Evolutionary conservation across 2,329 filamentous ascomycete genomes (phyloP).

Genomic region (Neopestalotiopsis clavispora): DNA sequence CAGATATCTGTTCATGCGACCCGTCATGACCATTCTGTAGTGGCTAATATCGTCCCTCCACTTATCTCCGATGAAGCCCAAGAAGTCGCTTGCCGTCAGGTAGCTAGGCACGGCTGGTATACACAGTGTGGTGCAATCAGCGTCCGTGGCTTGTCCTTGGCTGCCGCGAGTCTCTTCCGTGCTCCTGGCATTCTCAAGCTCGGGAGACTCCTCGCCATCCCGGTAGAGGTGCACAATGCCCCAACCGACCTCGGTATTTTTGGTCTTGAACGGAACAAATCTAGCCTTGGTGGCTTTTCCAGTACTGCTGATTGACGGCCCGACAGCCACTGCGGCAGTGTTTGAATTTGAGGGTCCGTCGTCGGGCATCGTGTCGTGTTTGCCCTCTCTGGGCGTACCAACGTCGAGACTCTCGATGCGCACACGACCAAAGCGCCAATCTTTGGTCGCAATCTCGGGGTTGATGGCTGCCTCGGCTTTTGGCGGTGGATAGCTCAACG

Average conservation of each 20-base stretch:
- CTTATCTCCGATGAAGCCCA: constrained; percentile 88
- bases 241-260: constrained; percentile 82
- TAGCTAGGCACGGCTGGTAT: constrained; percentile 95
- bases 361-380: constrained; percentile 37
- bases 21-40: constrained; percentile 92
- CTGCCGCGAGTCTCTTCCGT: constrained; percentile 34
- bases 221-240: constrained; percentile 94
- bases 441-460: constrained; percentile 57
- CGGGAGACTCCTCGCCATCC: constrained; percentile 76
- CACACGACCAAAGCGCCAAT: constrained; percentile 85
- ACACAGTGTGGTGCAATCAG: constrained; percentile 85
- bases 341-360: constrained; percentile 45
- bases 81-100: constrained; percentile 86
- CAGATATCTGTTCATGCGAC: constrained; percentile 88
- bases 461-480: constrained; percentile 48
- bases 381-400: constrained; percentile 38
- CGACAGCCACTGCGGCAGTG: constrained; percentile 56
- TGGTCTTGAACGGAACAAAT: constrained; percentile 73
- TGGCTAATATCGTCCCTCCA: constrained; percentile 88
- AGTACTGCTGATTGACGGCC: constrained; percentile 59
- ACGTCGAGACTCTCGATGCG: constrained; percentile 83
- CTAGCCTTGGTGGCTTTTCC: constrained; percentile 83
- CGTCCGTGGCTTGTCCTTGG: constrained; percentile 33
- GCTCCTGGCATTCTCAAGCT: constrained; percentile 44
- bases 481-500: constrained; percentile 48